Evolutionary conservation across 345 rosid genomes (phyloP), one percentile per base, ranked within the genome.

Genomic region (Bruguiera sexangula): DNA sequence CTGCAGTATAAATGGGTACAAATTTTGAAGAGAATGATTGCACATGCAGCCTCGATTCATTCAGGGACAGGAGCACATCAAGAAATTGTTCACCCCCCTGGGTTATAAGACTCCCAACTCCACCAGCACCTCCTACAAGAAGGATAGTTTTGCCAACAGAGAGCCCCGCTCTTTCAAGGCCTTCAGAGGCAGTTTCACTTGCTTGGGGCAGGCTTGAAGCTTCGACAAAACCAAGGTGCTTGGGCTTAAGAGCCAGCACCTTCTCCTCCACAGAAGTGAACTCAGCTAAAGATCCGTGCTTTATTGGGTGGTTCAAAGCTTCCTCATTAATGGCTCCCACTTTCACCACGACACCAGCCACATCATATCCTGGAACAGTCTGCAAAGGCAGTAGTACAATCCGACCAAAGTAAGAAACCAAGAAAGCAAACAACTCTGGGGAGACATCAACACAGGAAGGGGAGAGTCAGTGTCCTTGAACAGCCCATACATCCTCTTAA

Each of bases 221-320:
- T 51, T 72, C 51, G 5, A 13, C 66, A 66, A 72, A 72, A 59
- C 21, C 24, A 19, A 72, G 65, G 18, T 58, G 39, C 20, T 66
- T 72, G 36, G 69, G 70, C 22, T 72, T 65, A 48, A 65, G 65
- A 50, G 70, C 65, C 58, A 71, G 27, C 3, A 71, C 39, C 63
- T 46, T 71, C 69, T 71, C 75, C 22, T 71, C 75, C 37, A 55
- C 70, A 8, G 66, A 61, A 30, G 70, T 72, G 65, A 66, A 66
- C 58, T 72, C 66, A 0, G 66, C 66, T 16, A 72, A 60, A 10
- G 70, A 48, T 9, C 70, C 76, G 32, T 1, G 58, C 19, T 26
- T 48, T 50, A 66, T 72, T 4, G 66, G 76, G 8, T 29, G 37
- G 4, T 29, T 27, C 27, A 66, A 1, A 29, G 70, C 61, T 5